phyloP scores from a whole-genome alignment of 2,329 filamentous ascomycete genomes.

The Phialophora macrospora region DNA sequence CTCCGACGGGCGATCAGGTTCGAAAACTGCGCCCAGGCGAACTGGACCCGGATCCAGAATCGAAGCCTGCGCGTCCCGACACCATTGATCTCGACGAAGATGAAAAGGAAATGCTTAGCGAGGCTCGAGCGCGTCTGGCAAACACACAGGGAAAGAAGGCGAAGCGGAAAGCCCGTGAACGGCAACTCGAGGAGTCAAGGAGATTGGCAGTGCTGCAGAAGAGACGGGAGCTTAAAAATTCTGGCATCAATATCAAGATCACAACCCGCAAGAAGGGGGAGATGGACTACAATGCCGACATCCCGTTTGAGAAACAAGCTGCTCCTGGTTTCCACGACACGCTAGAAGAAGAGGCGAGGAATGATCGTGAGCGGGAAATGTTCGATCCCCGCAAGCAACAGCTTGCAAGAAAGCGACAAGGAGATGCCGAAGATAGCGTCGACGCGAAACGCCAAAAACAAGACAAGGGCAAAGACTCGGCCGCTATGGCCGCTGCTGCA shows the following conservation, averaged over 20 bases:
- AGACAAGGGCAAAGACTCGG: constrained; percentile 79
- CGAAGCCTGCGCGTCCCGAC: constrained; percentile 91
- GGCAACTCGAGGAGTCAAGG: constrained; percentile 92
- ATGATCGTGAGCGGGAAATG: constrained; percentile 80
- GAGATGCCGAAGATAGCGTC: constrained; percentile 80
- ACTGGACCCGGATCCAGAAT: constrained; percentile 95
- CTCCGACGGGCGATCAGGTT: constrained; percentile 91
- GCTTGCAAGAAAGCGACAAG: constrained; percentile 88
- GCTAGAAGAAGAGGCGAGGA: constrained; percentile 74
- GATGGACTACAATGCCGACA: constrained; percentile 99
- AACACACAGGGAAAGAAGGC: constrained; percentile 99
- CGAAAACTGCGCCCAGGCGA: constrained; percentile 84
- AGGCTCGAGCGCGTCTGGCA: constrained; percentile 91
- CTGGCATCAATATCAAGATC: constrained; percentile 97
- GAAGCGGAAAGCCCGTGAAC: constrained; percentile 93
- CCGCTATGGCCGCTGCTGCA: constrained; percentile 82
- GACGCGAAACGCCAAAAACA: constrained; percentile 84
- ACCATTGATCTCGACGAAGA: constrained; percentile 98
- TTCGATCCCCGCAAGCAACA: constrained; percentile 95
- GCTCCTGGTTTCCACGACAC: constrained; percentile 93
- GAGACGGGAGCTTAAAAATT: constrained; percentile 92
- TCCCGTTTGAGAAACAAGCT: constrained; percentile 93
- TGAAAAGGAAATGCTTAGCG: constrained; percentile 99
- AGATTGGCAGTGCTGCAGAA: constrained; percentile 91
- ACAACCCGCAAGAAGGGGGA: constrained; percentile 88